These are phyloP conservation scores for Stropharia rugosoannulata DNA, from an alignment of 768 basidiomycete genomes.

Conservation along the genomic window DNA sequence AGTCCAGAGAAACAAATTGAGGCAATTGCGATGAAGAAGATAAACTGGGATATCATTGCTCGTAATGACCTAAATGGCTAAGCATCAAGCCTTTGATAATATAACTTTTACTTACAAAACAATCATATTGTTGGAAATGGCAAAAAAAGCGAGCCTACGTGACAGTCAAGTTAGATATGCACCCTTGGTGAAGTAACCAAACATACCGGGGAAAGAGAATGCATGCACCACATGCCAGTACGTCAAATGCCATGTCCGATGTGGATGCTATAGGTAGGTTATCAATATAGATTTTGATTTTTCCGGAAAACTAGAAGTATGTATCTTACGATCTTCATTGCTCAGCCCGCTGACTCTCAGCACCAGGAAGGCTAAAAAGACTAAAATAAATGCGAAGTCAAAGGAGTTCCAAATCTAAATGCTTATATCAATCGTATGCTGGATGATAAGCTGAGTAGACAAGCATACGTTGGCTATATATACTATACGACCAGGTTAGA, in stretches of 20 bases:
- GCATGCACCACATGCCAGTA: slow-evolving; percentile 82
- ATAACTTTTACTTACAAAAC: slow-evolving; percentile 54
- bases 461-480: slow-evolving; percentile 76
- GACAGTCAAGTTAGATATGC: neutral
- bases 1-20: slow-evolving; percentile 81
- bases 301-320: slow-evolving; percentile 4
- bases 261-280: slow-evolving; percentile 29
- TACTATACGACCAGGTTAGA: slow-evolving; percentile 35
- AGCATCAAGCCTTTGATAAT: neutral
- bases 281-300: neutral
- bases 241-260: slow-evolving; percentile 75
- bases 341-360: slow-evolving; percentile 66
- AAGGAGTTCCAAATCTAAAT: slow-evolving; percentile 88
- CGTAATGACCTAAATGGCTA: slow-evolving; percentile 58
- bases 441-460: neutral
- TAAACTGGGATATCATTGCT: slow-evolving; percentile 79
- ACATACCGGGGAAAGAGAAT: slow-evolving; percentile 77
- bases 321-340: slow-evolving; percentile 45
- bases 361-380: slow-evolving; percentile 67
- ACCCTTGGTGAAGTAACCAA: neutral
- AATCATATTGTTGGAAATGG: slow-evolving; percentile 75
- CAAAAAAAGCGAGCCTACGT: slow-evolving; percentile 73
- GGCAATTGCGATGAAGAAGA: slow-evolving; percentile 78
- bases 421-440: neutral
- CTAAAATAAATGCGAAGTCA: slow-evolving; percentile 69